A percentile compares a stretch with the other conserved stretches of the same genome.
Conservation (phyloP, 139 green algal genomes). For the Chlorella sp. region DNA sequence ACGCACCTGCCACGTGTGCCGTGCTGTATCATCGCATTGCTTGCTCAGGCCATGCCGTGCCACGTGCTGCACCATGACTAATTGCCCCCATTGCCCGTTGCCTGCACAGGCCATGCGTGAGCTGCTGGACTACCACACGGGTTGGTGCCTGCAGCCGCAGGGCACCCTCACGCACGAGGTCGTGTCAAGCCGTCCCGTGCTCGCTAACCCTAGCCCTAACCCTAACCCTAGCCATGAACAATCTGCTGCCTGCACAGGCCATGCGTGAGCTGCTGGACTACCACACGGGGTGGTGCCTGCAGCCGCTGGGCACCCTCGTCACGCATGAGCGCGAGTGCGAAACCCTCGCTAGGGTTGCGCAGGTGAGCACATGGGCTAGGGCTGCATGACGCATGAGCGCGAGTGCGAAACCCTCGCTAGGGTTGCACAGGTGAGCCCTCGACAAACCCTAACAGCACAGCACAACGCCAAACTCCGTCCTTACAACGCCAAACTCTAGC, state of each 20-base stretch:
- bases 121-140: conserved; percentile 1
- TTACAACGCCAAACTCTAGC: not conserved
- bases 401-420: conserved; percentile 10
- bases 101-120: conserved; percentile 7
- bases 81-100: not conserved
- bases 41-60: not conserved
- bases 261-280: conserved; percentile 2
- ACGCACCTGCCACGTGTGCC: not conserved
- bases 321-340: conserved; percentile 9
- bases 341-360: conserved; percentile 7
- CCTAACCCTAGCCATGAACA: no score
- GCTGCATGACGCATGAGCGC: conserved; percentile 2
- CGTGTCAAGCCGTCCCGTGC: not conserved
- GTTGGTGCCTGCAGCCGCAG: not conserved
- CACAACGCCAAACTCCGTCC: not conserved
- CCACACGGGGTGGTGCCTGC: not conserved
- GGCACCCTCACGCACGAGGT: conserved; percentile 4
- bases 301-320: not conserved
- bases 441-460: not conserved
- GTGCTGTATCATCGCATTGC: not conserved
- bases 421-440: conserved; percentile 4
- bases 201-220: no score
- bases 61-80: not conserved
- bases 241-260: no score
- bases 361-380: not conserved